Percentiles rank a stretch among this genome's conserved stretches.
Evolutionary conservation across 2,329 filamentous ascomycete genomes (phyloP).

Genomic region (Raffaelea deltoideospora): DNA sequence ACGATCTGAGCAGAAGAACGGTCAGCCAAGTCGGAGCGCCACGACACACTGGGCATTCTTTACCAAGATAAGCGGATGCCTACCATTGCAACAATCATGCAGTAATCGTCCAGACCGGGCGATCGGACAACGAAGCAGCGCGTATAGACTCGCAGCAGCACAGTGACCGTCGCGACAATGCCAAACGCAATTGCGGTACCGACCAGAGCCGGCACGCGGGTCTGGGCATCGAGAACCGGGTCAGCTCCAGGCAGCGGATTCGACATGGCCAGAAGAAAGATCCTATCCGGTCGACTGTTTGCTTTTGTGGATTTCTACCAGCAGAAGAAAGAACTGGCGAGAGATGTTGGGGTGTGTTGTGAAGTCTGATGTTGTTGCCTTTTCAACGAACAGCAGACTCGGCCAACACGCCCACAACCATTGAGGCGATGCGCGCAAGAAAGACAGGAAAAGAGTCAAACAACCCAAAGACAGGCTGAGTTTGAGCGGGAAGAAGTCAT

Average conservation of each 20-base stretch:
- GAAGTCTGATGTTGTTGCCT: neutral
- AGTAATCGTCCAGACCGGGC: slow-evolving; percentile 14
- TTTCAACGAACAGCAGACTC: slow-evolving; percentile 1
- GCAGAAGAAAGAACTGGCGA: no score
- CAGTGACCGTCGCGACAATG: slow-evolving; percentile 11
- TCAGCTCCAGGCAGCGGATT: slow-evolving; percentile 8
- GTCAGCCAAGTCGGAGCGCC: no score
- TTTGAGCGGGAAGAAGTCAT: no score
- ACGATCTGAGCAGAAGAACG: no score
- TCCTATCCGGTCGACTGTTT: no score
- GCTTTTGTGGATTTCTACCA: no score
- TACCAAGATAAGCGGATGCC: neutral
- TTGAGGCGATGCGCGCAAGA: neutral
- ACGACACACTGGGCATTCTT: no score
- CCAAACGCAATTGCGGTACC: slow-evolving; percentile 13
- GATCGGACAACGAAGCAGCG: slow-evolving; percentile 11
- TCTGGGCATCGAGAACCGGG: slow-evolving; percentile 12
- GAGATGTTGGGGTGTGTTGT: neutral
- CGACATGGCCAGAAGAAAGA: neutral
- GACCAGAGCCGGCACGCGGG: slow-evolving; percentile 12
- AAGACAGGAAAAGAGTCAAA: neutral
- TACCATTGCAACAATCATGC: slow-evolving; percentile 13
- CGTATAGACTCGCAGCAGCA: slow-evolving; percentile 15
- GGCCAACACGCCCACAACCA: neutral
- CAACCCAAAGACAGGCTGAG: neutral